Base-by-base conservation (phyloP, 2,329 filamentous ascomycete species). In the Grosmannia clavigera region DNA sequence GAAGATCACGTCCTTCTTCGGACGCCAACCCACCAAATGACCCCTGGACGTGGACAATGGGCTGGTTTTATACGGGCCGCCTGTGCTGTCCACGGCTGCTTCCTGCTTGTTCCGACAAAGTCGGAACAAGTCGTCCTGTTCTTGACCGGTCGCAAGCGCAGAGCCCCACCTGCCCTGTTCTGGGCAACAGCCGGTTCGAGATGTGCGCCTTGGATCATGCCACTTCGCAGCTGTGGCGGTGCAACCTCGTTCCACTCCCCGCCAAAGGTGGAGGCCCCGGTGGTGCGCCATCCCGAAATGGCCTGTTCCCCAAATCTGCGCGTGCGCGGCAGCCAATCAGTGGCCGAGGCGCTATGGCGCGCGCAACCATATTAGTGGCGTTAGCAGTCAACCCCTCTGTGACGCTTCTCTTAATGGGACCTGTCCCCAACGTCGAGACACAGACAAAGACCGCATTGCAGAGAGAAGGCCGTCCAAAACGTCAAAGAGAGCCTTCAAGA, bases 171-270 rank as follows among this genome's bases (percentile, higher is more conserved):
- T 31, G 31, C 7, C 31, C 22, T 22, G 22, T 22, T 22, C 22
- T 22, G 22, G 22, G 22, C 22, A 22, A 22, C 22, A 22, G 22
- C 22, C 22, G 22, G 29, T 6, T 38, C 35, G 10, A 38, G 35
- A 38, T 38, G 12, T 38, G 35, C 53, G n/a, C 16, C 33, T 12
- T 25, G 9, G 14, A 64, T 65, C 64, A 64, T 62, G 64, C 64
- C 63, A 65, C 35, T 63, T 64, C n/a, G 58, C 51, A 48, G 31
- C 61, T 56, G 60, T 60, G 60, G 63, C 59, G 61, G 61, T 61
- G 61, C 60, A 60, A 50, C 55, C 51, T 65, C 64, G 64, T 61
- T 55, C 61, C 61, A 62, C 60, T n/a, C 19, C 46, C 40, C 38
- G 40, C 10, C 22, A 12, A 22, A 29, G 10, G 22, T 35, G 35